These are phyloP conservation scores for Colletotrichum spaethianum DNA, from an alignment of 2,329 filamentous ascomycete species.

Conservation along the genomic window DNA sequence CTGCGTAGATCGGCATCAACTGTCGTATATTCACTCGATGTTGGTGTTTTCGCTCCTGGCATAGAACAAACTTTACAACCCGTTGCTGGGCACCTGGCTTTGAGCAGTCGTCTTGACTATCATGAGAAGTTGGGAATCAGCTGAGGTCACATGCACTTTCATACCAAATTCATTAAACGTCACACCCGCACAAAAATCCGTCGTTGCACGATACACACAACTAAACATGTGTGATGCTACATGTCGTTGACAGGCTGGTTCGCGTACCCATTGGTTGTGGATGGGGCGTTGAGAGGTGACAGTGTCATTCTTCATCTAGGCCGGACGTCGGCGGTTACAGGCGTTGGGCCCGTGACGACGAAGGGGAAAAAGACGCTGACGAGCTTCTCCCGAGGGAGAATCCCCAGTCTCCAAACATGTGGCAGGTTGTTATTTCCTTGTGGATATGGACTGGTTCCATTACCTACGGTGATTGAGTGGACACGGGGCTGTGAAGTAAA, in stretches of 20 bases:
- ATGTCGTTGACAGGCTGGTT: background rate
- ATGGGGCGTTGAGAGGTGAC: background rate
- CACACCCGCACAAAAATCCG: background rate
- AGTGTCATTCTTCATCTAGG: background rate
- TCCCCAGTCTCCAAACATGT: background rate
- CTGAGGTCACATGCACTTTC: constrained; percentile 39
- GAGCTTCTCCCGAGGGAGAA: background rate
- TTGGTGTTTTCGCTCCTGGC: constrained; percentile 43
- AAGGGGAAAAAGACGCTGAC: background rate
- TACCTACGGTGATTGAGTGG: background rate
- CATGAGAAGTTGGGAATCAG: constrained; percentile 44
- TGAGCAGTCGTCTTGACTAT: constrained; percentile 44
- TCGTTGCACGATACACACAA: background rate
- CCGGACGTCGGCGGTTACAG: background rate
- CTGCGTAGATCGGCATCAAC: constrained; percentile 40
- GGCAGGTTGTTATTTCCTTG: background rate
- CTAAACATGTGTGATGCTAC: background rate
- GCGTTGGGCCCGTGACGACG: background rate
- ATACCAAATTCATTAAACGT: background rate
- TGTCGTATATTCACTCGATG: constrained; percentile 23
- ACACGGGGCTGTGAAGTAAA: background rate
- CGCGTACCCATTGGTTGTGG: background rate
- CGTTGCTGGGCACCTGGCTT: constrained; percentile 44
- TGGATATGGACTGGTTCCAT: background rate
- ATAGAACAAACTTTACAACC: constrained; percentile 38